Conservation (phyloP, 1,284 basidiomycete genomes). For the Phaffia rhodozyma region DNA sequence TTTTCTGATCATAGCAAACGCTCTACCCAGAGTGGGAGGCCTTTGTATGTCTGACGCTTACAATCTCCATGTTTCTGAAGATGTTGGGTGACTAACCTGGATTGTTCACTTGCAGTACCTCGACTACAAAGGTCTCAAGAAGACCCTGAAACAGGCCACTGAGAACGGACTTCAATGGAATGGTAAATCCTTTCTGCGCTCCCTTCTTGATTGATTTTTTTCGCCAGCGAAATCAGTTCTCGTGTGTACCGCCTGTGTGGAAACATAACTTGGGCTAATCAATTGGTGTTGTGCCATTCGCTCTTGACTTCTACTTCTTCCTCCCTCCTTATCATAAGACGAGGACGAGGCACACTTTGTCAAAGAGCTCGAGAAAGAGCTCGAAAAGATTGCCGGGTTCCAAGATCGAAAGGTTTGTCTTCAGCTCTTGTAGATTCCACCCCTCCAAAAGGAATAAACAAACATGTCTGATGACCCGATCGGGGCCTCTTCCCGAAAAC, state of each 20-base stretch:
- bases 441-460: neutral
- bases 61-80: neutral
- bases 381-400: conserved; percentile 93
- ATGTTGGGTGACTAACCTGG: neutral
- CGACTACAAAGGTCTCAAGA: conserved; percentile 77
- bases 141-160: conserved; percentile 54
- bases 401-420: conserved; percentile 69
- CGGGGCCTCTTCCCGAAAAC: neutral
- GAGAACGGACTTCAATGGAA: conserved; percentile 32
- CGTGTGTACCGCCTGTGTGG: neutral
- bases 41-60: conserved; percentile 8
- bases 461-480: neutral
- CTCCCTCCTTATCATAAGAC: conserved; percentile 30
- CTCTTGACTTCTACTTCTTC: conserved; percentile 5
- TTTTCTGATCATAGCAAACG: conserved; percentile 1
- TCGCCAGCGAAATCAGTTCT: neutral
- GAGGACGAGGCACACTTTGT: conserved; percentile 73
- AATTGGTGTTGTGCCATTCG: conserved; percentile 20
- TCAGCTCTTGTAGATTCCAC: neutral
- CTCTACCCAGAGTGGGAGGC: conserved; percentile 18
- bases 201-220: conserved; percentile 17
- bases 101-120: conserved; percentile 80
- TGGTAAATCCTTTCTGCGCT: conserved; percentile 17
- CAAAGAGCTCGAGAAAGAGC: conserved; percentile 63
- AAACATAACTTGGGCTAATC: conserved; percentile 20